A percentile compares a stretch with the other conserved stretches of the same genome.
These are phyloP conservation scores for Beta macrorhiza DNA, from an alignment of 179 eudicot species.

Conservation along the genomic window DNA sequence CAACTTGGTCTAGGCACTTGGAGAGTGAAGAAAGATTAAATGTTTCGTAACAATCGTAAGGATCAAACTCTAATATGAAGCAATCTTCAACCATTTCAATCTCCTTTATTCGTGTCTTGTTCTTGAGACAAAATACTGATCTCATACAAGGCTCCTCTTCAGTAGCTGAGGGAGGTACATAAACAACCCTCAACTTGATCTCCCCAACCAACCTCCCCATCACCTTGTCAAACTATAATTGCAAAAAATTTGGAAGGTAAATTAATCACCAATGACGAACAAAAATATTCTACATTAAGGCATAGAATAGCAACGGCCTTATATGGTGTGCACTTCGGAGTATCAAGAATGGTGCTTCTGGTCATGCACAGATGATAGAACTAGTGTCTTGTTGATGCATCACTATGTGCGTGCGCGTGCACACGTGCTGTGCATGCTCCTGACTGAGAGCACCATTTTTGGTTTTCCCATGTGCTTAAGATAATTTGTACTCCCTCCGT, in stretches of 20 bases:
- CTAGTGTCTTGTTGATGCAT: too few species aligned
- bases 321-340: too few species aligned
- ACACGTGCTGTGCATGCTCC: too few species aligned
- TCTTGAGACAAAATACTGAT: constrained; percentile 16
- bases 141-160: constrained; percentile 28
- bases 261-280: neutral
- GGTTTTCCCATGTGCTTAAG: too few species aligned
- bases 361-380: too few species aligned
- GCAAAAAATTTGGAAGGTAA: constrained; percentile 9
- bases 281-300: too few species aligned
- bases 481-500: too few species aligned
- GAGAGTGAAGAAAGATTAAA: neutral
- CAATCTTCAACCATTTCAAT: constrained; percentile 29
- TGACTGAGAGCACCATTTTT: too few species aligned
- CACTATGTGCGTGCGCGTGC: too few species aligned
- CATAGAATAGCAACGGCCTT: too few species aligned
- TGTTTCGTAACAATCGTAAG: neutral
- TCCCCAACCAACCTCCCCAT: constrained; percentile 57
- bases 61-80: constrained; percentile 24
- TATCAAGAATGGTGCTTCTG: too few species aligned
- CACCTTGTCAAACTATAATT: constrained; percentile 56
- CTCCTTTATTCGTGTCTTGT: constrained; percentile 1
- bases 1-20: neutral
- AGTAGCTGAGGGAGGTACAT: constrained; percentile 70
- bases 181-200: constrained; percentile 65